Conservation (phyloP, 306 rosid species). For the Cucurbita ficifolia region DNA sequence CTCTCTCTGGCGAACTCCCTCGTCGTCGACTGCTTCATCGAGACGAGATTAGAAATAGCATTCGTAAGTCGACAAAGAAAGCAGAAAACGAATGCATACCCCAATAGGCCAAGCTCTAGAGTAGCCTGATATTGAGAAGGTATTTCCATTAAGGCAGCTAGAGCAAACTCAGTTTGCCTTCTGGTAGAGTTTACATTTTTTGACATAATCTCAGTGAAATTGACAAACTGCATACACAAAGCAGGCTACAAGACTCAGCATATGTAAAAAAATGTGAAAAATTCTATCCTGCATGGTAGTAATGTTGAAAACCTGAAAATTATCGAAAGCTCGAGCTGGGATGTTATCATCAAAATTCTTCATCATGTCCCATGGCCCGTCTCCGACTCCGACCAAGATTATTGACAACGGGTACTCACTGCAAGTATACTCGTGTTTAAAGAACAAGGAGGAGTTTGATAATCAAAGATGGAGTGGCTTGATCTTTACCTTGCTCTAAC, state of each 20-base stretch:
- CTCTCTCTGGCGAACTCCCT: constrained; percentile 39
- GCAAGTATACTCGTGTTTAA: constrained; percentile 12
- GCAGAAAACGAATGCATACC: neutral
- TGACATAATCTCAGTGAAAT: constrained; percentile 66
- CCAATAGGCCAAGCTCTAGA: constrained; percentile 53
- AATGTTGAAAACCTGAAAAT: constrained; percentile 53
- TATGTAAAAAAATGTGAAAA: neutral
- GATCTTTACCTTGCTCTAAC: constrained; percentile 69
- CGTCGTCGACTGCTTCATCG: constrained; percentile 16
- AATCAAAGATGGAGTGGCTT: neutral
- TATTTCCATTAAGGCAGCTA: constrained; percentile 81
- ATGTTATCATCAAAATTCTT: constrained; percentile 76
- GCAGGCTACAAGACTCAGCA: neutral
- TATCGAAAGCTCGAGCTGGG: constrained; percentile 72
- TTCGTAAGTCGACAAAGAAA: neutral
- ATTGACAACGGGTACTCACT: constrained; percentile 76
- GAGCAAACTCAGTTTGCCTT: constrained; percentile 61
- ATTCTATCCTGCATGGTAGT: constrained; percentile 3
- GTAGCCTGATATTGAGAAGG: constrained; percentile 90
- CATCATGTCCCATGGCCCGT: constrained; percentile 97
- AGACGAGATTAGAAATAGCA: neutral
- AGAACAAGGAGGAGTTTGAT: neutral
- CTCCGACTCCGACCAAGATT: constrained; percentile 84
- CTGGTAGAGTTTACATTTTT: constrained; percentile 28
- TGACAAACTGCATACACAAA: constrained; percentile 47